Percentiles rank a stretch among this genome's conserved stretches.
These are phyloP conservation scores for Carex arenaria DNA, from an alignment of 202 grass and related monocot species.

Conservation along the genomic window DNA sequence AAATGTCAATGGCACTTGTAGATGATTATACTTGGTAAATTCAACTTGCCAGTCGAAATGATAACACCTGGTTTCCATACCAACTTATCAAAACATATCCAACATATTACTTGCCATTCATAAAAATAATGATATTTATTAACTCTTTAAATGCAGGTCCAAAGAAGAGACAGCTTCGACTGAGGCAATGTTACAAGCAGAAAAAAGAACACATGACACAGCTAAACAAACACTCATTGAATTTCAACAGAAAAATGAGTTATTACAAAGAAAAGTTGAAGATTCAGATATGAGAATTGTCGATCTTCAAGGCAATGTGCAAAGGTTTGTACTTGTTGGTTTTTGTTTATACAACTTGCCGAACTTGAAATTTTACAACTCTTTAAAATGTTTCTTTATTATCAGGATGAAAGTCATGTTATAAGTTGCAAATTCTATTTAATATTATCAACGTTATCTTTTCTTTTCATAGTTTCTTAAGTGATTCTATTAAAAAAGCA, in stretches of 20 bases:
- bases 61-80: background rate
- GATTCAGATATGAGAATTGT: slow-evolving; percentile 55
- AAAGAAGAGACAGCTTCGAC: slow-evolving; percentile 52
- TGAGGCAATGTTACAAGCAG: slow-evolving; percentile 51
- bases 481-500: background rate
- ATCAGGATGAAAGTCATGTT: background rate
- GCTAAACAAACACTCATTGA: slow-evolving; percentile 42
- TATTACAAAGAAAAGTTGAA: slow-evolving; percentile 47
- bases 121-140: slow-evolving; percentile 10
- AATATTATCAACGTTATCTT: slow-evolving; percentile 14
- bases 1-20: background rate
- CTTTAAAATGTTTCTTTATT: background rate
- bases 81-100: background rate
- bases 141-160: slow-evolving; percentile 36
- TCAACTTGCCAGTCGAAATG: background rate
- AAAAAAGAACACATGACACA: slow-evolving; percentile 49
- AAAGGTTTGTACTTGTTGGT: slow-evolving; percentile 39
- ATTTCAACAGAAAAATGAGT: slow-evolving; percentile 50
- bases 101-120: background rate
- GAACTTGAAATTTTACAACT: background rate
- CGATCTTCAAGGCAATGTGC: slow-evolving; percentile 41
- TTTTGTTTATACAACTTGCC: background rate
- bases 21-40: background rate
- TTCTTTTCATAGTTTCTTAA: slow-evolving; percentile 9
- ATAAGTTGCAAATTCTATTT: background rate